Base-by-base conservation (phyloP, 108 stramenopile species). In the Cylindrotheca fusiformis region DNA sequence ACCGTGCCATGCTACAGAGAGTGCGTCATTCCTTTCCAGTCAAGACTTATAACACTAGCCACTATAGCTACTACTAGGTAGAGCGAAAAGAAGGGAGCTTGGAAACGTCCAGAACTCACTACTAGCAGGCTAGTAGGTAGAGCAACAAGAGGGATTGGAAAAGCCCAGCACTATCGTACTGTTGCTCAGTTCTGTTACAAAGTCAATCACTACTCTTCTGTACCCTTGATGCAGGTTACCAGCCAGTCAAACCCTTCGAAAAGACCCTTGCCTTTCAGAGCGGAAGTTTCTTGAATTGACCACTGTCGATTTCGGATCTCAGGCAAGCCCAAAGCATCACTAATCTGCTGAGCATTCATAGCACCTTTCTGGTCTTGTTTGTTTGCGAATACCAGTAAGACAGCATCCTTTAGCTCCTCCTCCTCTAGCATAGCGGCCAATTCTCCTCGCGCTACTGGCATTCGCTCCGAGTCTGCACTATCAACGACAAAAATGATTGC, bases 201-300 rank as follows among this genome's bases (percentile, higher is more conserved):
- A 10, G 8, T 57, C n/a, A n/a, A n/a, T n/a, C n/a, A n/a, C 44
- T 56, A 70, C 36, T 75, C 84, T 57, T 92, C 91, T 17, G 71
- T 71, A 5, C 96, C 96, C 76, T 97, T 97, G 67, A 97, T 97
- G 61, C 94, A 93, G 1, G 91, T 93, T 52, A 95, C 95, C 60
- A 97, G 78, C 98, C 98, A 99, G 68, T 99, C 98, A 69, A 99
- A 99, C 31, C 98, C 98, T 80, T 98, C 98, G 81, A 97, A 99
- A 14, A 99, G 75, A 24, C 98, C 98, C 72, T 96, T 95, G 55
- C 98, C 98, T 79, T 98, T 96, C 52, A 96, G 60, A 1, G 98
- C 98, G 47, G 91, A 95, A n/a, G 98, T 97, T 76, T 99, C 98
- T 75, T 98, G 98, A 69, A 99, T 99, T 58, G 93, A 93, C 98